Base-by-base conservation (phyloP, 2,329 filamentous ascomycete genomes). In the Diplodia intermedia region DNA sequence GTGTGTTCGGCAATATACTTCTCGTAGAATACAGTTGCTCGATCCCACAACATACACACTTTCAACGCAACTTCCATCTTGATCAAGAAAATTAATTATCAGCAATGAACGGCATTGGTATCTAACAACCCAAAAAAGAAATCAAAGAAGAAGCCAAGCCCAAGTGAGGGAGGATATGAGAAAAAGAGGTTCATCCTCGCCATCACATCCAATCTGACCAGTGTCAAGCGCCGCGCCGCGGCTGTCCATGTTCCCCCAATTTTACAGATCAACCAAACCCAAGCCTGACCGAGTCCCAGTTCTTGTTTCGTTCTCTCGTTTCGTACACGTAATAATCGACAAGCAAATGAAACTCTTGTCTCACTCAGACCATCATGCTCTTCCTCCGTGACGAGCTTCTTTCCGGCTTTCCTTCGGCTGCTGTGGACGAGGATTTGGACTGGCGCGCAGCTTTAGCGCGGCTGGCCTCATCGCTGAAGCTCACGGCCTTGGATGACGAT, bases 331-430 rank as follows among this genome's bases (percentile, higher is more conserved):
- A 38, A 52, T 7, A 60, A 8, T 20, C 8, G 31, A 23, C 60
- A 31, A 14, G 14, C 60, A 36, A 5, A 38, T 57, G 2, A 4
- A 4, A 11, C 11, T 6, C 43, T 20, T 3, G 12, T 26, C 29
- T 47, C 38, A 52, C 20, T 75, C 71, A 80, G 55, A 82, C 68
- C 77, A 82, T 76, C 80, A 81, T 81, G 70, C 79, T 81, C 72
- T 79, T 78, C 69, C 80, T 73, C 57, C 80, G 71, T 70, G 75
- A 77, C n/a, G 79, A 78, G 31, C 77, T 77, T 56, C 79, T 73
- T 56, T 80, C 79, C 6, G 73, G 73, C 61, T 76, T 72, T 20
- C 76, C 61, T 55, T 55, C 69, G 36, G 50, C 67, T 33, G 68
- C 67, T 18, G 29, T 3, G 29, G 8, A 68, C 52, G 31, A 65